Evolutionary conservation across 169 alveolate genomes (phyloP).

Genomic region (Babesia ovis): DNA sequence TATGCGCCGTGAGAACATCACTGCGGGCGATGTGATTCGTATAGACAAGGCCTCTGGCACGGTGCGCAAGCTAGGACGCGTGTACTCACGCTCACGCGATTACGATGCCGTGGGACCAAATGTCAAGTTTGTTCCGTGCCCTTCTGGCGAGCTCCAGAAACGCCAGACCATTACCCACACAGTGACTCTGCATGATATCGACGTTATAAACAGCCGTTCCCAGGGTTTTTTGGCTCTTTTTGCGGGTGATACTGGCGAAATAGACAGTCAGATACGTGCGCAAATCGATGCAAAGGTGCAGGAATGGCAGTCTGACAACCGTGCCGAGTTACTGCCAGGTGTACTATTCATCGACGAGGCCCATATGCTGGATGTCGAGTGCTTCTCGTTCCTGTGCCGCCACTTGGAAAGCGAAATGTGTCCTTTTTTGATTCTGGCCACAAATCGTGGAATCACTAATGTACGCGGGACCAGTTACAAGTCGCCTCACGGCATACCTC

Average conservation of each 20-base stretch:
- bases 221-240: slow-evolving; percentile 98
- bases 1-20: slow-evolving; percentile 78
- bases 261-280: slow-evolving; percentile 95
- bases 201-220: slow-evolving; percentile 95
- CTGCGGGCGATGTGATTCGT: slow-evolving; percentile 94
- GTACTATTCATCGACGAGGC: slow-evolving; percentile 99
- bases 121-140: slow-evolving; percentile 90
- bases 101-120: slow-evolving; percentile 98
- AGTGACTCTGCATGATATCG: slow-evolving; percentile 98
- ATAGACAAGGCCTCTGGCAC: slow-evolving; percentile 97
- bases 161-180: slow-evolving; percentile 98
- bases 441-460: slow-evolving; percentile 97
- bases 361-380: slow-evolving; percentile 99
- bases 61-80: slow-evolving; percentile 95
- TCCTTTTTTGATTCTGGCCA: slow-evolving; percentile 99
- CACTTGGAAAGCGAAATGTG: slow-evolving; percentile 93
- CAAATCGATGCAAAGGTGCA: slow-evolving; percentile 97
- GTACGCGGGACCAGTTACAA: slow-evolving; percentile 97
- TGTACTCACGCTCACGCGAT: slow-evolving; percentile 95
- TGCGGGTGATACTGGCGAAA: slow-evolving; percentile 99
- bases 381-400: slow-evolving; percentile 95
- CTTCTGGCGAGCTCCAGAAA: slow-evolving; percentile 99
- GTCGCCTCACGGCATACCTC: slow-evolving; percentile 99
- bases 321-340: slow-evolving; percentile 75
- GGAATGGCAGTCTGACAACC: slow-evolving; percentile 99